Base-by-base conservation (phyloP, 2,329 filamentous ascomycete genomes). In the Fusarium nodosum region DNA sequence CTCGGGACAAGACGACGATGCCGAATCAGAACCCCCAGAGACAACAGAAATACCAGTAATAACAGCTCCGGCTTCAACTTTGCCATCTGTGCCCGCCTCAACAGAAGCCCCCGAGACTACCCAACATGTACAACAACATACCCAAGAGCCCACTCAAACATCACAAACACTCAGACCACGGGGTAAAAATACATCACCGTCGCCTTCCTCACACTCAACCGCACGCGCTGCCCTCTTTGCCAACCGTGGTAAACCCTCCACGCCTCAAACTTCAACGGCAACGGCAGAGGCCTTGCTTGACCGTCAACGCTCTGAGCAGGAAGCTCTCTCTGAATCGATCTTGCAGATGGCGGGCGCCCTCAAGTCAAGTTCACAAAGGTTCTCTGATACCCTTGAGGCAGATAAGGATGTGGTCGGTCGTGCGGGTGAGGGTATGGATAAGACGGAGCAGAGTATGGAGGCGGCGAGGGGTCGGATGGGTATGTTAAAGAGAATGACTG, bases 221-320 rank as follows among this genome's bases (percentile, higher is more conserved):
- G 79, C 78, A 15, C 82, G 82, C 56, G 80, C 80, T 9, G 79
- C 81, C 18, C 82, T 85, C 64, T 84, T 85, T 71, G 82, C 81
- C 48, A 77, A 72, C 68, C 78, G 78, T 45, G 74, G 79, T 56
- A 76, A 79, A 15, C 74, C 80, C 13, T 72, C 80, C 9, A 75
- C 80, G 24, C 75, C 78, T 2, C 72, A 79, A 56, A 74, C 79
- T 5, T 81, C 84, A 7, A 83, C 83, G 2, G 83, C 87, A 12
- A 86, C 87, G 18, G 85, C 88, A 1, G 93, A 97, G 81, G 86
- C 89, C 1, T 86, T 94, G 33, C 87, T 97, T 44, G 88, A 92
- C 72, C 87, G 91, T 75, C 89, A 97, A 76, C 91, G 93, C 55
- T 84, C 84, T 56, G 93, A 97, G 81, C 94, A 97, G 79, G 93